These are phyloP conservation scores for Russula sp. DNA, from an alignment of 768 basidiomycete species.

Conservation along the genomic window DNA sequence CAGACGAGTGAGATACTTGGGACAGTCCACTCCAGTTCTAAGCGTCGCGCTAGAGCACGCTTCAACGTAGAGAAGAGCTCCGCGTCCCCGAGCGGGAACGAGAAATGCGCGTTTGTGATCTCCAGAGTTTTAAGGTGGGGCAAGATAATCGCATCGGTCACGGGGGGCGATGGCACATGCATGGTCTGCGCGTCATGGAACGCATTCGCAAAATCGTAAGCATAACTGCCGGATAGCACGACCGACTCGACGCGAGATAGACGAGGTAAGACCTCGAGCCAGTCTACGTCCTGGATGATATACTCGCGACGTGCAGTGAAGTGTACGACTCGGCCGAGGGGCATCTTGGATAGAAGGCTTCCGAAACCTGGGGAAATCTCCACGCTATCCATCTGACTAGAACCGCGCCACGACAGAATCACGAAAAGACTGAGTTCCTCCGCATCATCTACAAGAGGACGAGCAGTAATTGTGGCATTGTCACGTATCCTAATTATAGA, in stretches of 20 bases:
- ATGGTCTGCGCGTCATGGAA: slow-evolving; percentile 8
- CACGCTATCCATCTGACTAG: background rate
- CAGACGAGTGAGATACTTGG: background rate
- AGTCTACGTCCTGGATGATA: background rate
- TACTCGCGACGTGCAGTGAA: slow-evolving; percentile 3
- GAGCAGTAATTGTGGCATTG: background rate
- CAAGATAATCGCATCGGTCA: background rate
- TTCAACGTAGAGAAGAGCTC: slow-evolving; percentile 23
- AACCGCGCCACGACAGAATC: background rate
- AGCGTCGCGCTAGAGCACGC: slow-evolving; percentile 15
- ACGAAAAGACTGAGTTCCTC: background rate
- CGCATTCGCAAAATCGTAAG: slow-evolving; percentile 16
- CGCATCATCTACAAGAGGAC: background rate
- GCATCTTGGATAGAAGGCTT: slow-evolving; percentile 14
- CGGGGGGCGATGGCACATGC: background rate
- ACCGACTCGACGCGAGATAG: slow-evolving; percentile 13
- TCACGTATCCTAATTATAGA: background rate
- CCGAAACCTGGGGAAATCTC: slow-evolving; percentile 10
- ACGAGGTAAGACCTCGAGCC: slow-evolving; percentile 18
- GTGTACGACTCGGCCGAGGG: background rate
- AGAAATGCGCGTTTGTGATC: slow-evolving; percentile 23
- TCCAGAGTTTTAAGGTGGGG: slow-evolving; percentile 6
- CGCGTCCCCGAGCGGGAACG: slow-evolving; percentile 19
- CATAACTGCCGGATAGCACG: slow-evolving; percentile 2
- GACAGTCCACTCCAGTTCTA: background rate